phyloP scores from a whole-genome alignment of 2,329 filamentous ascomycete species.

The Monilinia aucupariae region DNA sequence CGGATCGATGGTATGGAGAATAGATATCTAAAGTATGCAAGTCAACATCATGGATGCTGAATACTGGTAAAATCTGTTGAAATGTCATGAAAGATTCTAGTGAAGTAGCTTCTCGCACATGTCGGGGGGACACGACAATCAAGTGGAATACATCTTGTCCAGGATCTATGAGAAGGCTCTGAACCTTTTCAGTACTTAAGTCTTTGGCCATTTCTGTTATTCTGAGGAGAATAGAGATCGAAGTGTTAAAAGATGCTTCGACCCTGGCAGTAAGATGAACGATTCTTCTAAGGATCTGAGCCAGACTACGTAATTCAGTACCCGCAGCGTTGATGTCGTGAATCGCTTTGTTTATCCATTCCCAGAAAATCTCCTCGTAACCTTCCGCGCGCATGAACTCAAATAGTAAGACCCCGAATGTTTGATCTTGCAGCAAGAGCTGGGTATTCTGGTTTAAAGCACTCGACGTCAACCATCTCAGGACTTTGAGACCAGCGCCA shows the following conservation, averaged over 20 bases:
- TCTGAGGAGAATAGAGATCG: neutral
- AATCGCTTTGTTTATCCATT: conserved; percentile 28
- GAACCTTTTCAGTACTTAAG: neutral
- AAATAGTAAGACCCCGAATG: conserved; percentile 27
- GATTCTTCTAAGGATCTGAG: neutral
- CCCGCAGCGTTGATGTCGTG: conserved; percentile 3
- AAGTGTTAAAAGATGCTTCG: neutral
- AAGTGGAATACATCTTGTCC: conserved; percentile 5
- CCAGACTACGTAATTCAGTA: neutral
- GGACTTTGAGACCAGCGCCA: conserved; percentile 32
- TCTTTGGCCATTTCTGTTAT: neutral
- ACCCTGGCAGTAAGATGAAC: neutral
- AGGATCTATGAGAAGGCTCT: neutral
- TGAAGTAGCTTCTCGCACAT: neutral
- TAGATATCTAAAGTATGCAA: conserved; percentile 6
- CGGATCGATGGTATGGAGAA: conserved; percentile 29
- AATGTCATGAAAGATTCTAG: conserved; percentile 9
- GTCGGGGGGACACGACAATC: neutral
- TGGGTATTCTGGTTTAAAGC: conserved; percentile 24
- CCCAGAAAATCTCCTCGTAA: conserved; percentile 29
- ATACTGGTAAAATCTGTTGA: conserved; percentile 3
- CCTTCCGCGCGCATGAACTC: conserved; percentile 34
- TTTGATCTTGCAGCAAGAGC: conserved; percentile 25
- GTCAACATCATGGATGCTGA: conserved; percentile 13
- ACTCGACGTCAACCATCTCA: conserved; percentile 33